phyloP scores from a whole-genome alignment of 345 rosid species.

The Gossypium raimondii region DNA sequence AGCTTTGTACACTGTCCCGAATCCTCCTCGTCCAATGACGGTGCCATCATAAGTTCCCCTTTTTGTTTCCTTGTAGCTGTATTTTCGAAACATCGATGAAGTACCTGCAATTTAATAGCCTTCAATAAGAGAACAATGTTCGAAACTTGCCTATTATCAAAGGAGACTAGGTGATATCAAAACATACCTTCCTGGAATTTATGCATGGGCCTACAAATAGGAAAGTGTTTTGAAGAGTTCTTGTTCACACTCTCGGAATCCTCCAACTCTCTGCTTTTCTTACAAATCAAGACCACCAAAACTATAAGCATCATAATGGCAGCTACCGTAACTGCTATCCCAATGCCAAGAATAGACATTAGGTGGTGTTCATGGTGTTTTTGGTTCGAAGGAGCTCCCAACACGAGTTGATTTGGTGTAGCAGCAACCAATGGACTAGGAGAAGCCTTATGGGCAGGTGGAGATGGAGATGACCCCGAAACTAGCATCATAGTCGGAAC shows the following conservation, averaged over 20 bases:
- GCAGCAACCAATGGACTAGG: constrained; percentile 55
- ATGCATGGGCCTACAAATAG: constrained; percentile 43
- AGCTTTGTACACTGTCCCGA: constrained; percentile 84
- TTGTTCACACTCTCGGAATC: constrained; percentile 41
- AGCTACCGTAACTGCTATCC: constrained; percentile 59
- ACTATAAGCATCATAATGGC: constrained; percentile 55
- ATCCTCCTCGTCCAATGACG: constrained; percentile 82
- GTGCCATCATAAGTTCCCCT: constrained; percentile 67
- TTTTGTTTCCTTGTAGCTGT: constrained; percentile 74
- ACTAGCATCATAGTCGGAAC: constrained; percentile 23
- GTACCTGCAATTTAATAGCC: constrained; percentile 43
- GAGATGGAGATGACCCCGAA: constrained; percentile 46
- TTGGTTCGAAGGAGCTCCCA: constrained; percentile 36
- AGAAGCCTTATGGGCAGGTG: constrained; percentile 45
- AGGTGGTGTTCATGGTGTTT: constrained; percentile 58
- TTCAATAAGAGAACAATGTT: neutral
- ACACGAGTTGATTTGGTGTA: constrained; percentile 56
- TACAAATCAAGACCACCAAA: constrained; percentile 64
- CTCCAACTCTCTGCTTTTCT: constrained; percentile 58
- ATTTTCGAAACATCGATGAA: constrained; percentile 58
- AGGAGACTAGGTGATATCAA: constrained; percentile 9
- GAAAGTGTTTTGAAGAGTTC: constrained; percentile 44
- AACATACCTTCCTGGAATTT: constrained; percentile 67
- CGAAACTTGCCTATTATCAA: neutral
- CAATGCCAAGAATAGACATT: constrained; percentile 56